Evolutionary conservation across 2,329 filamentous ascomycete species (phyloP).

Genomic region (Hymenoscyphus infarciens): DNA sequence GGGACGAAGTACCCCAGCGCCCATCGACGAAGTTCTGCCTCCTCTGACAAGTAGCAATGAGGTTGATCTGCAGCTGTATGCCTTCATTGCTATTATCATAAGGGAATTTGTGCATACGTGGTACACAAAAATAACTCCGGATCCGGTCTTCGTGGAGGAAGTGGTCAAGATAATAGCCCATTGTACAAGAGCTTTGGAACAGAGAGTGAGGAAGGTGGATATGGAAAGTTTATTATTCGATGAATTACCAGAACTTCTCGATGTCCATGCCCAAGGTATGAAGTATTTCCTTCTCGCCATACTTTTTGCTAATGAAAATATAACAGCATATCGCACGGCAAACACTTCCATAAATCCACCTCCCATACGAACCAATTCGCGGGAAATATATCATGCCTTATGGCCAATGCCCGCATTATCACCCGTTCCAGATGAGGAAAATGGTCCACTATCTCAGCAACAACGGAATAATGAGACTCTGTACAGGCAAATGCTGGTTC

Average conservation of each 20-base stretch:
- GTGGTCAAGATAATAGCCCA: conserved; percentile 89
- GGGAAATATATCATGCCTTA: conserved; percentile 76
- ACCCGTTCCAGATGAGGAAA: conserved; percentile 61
- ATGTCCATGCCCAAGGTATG: conserved; percentile 76
- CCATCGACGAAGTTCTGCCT: conserved; percentile 79
- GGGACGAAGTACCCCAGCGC: conserved; percentile 47
- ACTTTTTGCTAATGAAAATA: conserved; percentile 13
- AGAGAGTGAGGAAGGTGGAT: conserved; percentile 78
- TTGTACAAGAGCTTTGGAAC: conserved; percentile 81
- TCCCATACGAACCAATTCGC: conserved; percentile 59
- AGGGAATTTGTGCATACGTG: conserved; percentile 88
- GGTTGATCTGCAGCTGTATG: conserved; percentile 89
- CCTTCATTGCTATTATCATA: conserved; percentile 82
- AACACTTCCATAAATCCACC: conserved; percentile 54
- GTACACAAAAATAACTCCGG: conserved; percentile 90
- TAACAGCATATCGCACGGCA: conserved; percentile 68
- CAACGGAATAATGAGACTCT: conserved; percentile 75
- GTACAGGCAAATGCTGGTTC: conserved; percentile 85
- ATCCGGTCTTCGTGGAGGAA: conserved; percentile 83
- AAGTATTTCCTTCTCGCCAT: conserved; percentile 21
- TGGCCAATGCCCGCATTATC: conserved; percentile 77
- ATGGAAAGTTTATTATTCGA: conserved; percentile 79
- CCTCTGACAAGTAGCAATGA: conserved; percentile 93
- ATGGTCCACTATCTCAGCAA: conserved; percentile 45
- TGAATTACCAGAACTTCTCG: conserved; percentile 78